Percentiles rank a stretch among this genome's conserved stretches.
Evolutionary conservation across 768 basidiomycete species (phyloP).

Genomic region (Tylopilus felleus): DNA sequence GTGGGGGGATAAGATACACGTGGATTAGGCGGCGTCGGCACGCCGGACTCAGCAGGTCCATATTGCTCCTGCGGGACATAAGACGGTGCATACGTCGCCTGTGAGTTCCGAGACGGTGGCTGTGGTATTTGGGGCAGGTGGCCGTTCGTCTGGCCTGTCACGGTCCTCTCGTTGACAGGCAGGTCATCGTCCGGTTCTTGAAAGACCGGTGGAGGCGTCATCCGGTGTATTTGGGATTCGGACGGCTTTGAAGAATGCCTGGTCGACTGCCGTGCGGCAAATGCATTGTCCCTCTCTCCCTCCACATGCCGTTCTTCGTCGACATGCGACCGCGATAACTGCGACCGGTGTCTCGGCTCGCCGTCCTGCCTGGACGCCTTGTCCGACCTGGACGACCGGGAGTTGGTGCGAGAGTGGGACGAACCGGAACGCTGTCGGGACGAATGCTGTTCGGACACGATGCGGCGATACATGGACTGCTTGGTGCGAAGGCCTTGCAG

Average conservation of each 20-base stretch:
- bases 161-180: conserved; percentile 11
- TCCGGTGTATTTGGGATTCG: conserved; percentile 32
- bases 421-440: conserved; percentile 42
- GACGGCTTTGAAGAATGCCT: conserved; percentile 37
- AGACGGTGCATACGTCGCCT: conserved; percentile 1
- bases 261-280: conserved; percentile 38
- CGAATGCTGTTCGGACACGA: conserved; percentile 56
- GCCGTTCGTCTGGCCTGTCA: conserved; percentile 9
- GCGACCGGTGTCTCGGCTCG: conserved; percentile 45
- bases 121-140: conserved; percentile 11
- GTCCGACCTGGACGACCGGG: conserved; percentile 52
- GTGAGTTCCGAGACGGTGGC: conserved; percentile 15
- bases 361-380: conserved; percentile 39
- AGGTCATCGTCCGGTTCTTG: conserved; percentile 33
- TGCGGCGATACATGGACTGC: conserved; percentile 81
- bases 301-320: conserved; percentile 40
- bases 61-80: conserved; percentile 4
- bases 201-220: conserved; percentile 28
- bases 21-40: background rate
- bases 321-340: conserved; percentile 40
- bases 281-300: conserved; percentile 35
- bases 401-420: conserved; percentile 53
- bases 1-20: conserved; percentile 16
- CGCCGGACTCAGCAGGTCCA: conserved; percentile 12
- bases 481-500: conserved; percentile 90